Base-by-base conservation (phyloP, 225 moss, liverwort and hornwort genomes). In the Climacium dendroides region DNA sequence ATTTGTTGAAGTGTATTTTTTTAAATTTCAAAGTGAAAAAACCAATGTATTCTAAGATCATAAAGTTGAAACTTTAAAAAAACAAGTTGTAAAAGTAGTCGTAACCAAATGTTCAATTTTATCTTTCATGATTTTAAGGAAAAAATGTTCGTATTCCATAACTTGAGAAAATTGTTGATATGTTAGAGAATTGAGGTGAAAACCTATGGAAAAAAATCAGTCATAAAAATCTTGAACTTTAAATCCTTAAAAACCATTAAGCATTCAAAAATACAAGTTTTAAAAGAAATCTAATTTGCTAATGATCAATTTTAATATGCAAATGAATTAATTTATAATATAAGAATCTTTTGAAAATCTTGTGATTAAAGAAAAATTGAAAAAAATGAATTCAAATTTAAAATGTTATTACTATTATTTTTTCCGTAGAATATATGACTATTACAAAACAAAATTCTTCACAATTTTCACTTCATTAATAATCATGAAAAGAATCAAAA, bases 201-300 rank as follows among this genome's bases (percentile, higher is more conserved):
- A 67, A 37, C 12, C 37, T 13, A 37, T 11, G 4, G 4, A 23
- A 37, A 23, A n/a, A 23, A 7, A 16, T 67, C 23, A 23, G 13
- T 4, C 1, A 23, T 13, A 13, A 37, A 18, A 67, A 65, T 67
- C 4, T 6, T n/a, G n/a, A n/a, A n/a, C n/a, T n/a, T n/a, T n/a
- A n/a, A n/a, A n/a, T n/a, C n/a, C n/a, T n/a, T n/a, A 0, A n/a
- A 66, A n/a, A 67, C 23, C 23, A 66, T 23, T 37, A 24, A 11
- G 13, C 13, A 7, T 37, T 39, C 0, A 69, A 0, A 69, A 22
- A 13, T 8, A 25, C 0, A 67, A 3, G 6, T n/a, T n/a, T 35
- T 10, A 3, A 10, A 1, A 19, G 1, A 66, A 66, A 17, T 37
- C 1, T 23, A 23, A 69, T 69, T 39, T 39, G 24, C 14, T 69